Evolutionary conservation across 352 stramenopile species (phyloP).

Genomic region (Phytopythium mirpurense): DNA sequence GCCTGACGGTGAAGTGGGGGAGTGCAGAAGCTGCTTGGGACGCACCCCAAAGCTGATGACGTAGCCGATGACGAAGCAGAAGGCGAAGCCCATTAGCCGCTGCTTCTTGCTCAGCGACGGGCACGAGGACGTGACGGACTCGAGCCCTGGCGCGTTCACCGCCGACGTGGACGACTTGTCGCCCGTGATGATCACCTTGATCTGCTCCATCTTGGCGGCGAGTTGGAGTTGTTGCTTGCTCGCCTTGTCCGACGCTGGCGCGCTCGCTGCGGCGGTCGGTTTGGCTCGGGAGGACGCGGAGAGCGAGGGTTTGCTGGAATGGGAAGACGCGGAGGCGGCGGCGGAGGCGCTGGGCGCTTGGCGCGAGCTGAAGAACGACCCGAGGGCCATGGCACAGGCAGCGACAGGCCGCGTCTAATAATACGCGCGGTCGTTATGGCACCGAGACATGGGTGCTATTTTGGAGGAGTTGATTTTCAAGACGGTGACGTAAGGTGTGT

Average conservation of each 20-base stretch:
- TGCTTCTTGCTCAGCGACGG: conserved; percentile 65
- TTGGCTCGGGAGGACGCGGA: conserved; percentile 2
- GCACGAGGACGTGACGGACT: conserved; percentile 53
- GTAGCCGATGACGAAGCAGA: conserved; percentile 78
- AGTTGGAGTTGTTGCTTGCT: neutral
- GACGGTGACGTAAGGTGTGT: neutral
- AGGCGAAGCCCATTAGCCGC: conserved; percentile 61
- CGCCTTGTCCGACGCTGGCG: neutral
- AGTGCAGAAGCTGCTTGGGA: neutral
- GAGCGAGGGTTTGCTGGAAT: neutral
- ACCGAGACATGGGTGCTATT: conserved; percentile 1
- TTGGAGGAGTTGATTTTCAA: neutral
- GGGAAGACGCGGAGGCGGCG: neutral
- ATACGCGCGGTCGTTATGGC: neutral
- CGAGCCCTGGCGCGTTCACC: conserved; percentile 7
- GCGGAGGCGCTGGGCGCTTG: neutral
- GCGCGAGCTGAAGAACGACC: neutral
- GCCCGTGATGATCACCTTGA: conserved; percentile 67
- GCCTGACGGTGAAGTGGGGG: too few relatives aligned
- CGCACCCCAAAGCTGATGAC: conserved; percentile 80
- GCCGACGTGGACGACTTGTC: conserved; percentile 33
- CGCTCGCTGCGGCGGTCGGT: neutral
- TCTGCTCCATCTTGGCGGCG: conserved; percentile 50
- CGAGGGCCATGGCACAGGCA: neutral
- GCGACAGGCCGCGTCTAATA: neutral